Evolutionary conservation across 2,329 filamentous ascomycete genomes (phyloP), one percentile per base, ranked within the genome.

Genomic region (Bipolaris victoriae): DNA sequence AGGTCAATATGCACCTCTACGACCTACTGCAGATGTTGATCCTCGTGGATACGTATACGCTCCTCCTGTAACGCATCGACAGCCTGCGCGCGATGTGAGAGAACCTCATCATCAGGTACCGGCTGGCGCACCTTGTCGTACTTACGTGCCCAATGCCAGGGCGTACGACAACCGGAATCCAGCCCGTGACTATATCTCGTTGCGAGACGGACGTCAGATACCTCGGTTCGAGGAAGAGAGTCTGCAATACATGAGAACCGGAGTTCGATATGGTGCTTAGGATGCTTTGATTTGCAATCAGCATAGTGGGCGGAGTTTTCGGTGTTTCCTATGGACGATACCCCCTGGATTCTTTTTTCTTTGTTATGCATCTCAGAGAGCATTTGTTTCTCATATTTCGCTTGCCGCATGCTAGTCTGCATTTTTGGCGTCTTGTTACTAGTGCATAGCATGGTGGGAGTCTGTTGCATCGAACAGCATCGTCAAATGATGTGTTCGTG

Each of bases 261-360:
- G 54, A 53, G 44, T 60, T 44, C 58, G 55, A 37, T 63, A 62
- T 57, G 61, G 59, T 47, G 39, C 55, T 49, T 57, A 45, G 63
- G 51, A 35, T 66, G 53, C 64, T 29, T 57, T 59, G 20, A 62
- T 15, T 29, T 49, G 35, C 36, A 49, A 49, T 55, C 44, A 44
- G 37, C 52, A 52, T 57, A 48, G 35, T 36, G 54, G 37, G 44
- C 40, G 61, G 49, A 60, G 59, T 65, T 59, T 46, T 52, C 43
- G 62, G 51, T 54, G 62, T 64, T 64, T 58, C 51, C 49, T 57
- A 52, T 52, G 51, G 61, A 65, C 46, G 66, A 71, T 70, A 71
- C 68, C 68, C 67, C 24, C 65, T 69, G 65, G 55, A 49, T 65
- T 61, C 39, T 58, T 44, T 65, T 46, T 37, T 46, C 31, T 45